Base-by-base conservation (phyloP, 2,329 filamentous ascomycete genomes). In the Conoideocrella luteorostrata region DNA sequence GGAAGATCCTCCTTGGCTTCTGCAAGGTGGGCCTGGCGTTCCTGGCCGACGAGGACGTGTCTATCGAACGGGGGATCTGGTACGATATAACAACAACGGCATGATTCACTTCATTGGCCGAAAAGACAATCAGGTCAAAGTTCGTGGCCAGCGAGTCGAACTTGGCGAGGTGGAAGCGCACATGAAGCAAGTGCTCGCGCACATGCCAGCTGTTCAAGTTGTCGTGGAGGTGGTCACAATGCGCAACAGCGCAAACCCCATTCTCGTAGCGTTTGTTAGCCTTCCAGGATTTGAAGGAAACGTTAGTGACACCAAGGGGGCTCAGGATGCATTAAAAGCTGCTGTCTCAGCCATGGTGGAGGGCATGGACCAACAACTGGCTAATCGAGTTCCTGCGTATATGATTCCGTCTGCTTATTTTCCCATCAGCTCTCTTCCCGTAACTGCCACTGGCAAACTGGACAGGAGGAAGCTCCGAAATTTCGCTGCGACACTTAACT, bases 131-230 rank as follows among this genome's bases (percentile, higher is more conserved):
- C 56, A 60, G 53, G 66, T 78, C 22, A 80, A 80, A 55, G 58
- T 79, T 13, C 64, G 67, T 26, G 78, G 79, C 21, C 76, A 69
- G 24, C 51, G 52, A 5, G 40, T 75, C 43, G 78, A 72, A 56
- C 59, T 72, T 1, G 50, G 51, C 13, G 56, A 60, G 32, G 10
- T 34, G n/a, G 20, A 15, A 18, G 32, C 15, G 15, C 34, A 36
- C 2, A 36, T 36, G 18, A 36, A 21, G 18, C 15, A 23, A 13
- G 34, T 23, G 17, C 18, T 36, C 18, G 34, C 20, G n/a, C 7
- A 36, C 34, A 21, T 21, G 20, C 17, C 34, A 21, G 15, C 10
- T 11, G 34, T 36, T n/a, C 34, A 36, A n/a, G 20, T 36, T 13
- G 34, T 20, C 12, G 34, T 22, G 34, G 34, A 36, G 6, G 34